Conservation (phyloP, 768 basidiomycete genomes). For the Mycena maculata region DNA sequence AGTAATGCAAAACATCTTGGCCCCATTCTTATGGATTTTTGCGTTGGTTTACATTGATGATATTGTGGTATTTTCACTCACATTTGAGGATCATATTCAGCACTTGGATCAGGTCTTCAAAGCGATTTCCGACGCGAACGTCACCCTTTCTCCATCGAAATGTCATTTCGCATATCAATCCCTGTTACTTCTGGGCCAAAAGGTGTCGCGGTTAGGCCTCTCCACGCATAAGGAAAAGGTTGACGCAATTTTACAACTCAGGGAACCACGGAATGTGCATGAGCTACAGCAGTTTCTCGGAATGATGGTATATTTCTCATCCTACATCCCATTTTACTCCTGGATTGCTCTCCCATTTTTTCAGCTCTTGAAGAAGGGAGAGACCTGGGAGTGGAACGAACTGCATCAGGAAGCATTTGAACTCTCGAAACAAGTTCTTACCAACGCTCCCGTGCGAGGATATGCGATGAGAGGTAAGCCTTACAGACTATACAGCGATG, state of each 20-base stretch:
- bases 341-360: slow-evolving; percentile 48
- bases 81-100: not conserved
- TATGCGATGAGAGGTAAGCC: slow-evolving; percentile 36
- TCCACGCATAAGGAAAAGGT: slow-evolving; percentile 31
- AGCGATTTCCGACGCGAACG: slow-evolving; percentile 40
- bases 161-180: slow-evolving; percentile 49
- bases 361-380: slow-evolving; percentile 44
- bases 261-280: slow-evolving; percentile 39
- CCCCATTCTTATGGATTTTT: slow-evolving; percentile 51
- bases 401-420: slow-evolving; percentile 43
- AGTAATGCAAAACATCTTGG: slow-evolving; percentile 51
- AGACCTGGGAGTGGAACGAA: slow-evolving; percentile 36
- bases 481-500: slow-evolving; percentile 51
- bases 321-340: slow-evolving; percentile 42
- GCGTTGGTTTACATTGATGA: slow-evolving; percentile 56
- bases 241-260: slow-evolving; percentile 44
- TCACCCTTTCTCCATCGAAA: slow-evolving; percentile 50
- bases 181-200: slow-evolving; percentile 51
- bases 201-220: slow-evolving; percentile 51
- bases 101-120: slow-evolving; percentile 45
- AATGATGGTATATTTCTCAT: too few species aligned
- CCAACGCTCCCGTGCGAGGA: slow-evolving; percentile 39
- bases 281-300: slow-evolving; percentile 38
- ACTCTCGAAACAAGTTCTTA: slow-evolving; percentile 42
- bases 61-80: slow-evolving; percentile 47